A percentile compares a stretch with the other conserved stretches of the same genome.
Conservation (phyloP, 805 yeast species). For the Starmera quercuum region DNA sequence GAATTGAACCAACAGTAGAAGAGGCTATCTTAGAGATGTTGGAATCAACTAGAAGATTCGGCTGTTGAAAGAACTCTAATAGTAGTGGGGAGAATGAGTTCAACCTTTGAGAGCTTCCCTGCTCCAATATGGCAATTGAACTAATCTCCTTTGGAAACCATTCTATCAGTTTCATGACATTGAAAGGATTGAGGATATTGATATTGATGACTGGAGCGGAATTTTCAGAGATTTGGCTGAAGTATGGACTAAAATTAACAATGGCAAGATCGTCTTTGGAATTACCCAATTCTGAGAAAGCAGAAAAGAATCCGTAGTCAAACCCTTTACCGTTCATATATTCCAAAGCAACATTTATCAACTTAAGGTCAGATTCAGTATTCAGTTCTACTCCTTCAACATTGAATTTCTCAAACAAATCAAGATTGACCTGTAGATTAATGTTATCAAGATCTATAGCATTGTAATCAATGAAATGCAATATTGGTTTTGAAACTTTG, state of each 20-base stretch:
- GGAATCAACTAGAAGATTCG: conserved; percentile 36
- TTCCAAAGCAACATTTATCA: conserved; percentile 25
- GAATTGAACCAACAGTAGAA: conserved; percentile 31
- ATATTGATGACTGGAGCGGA: conserved; percentile 39
- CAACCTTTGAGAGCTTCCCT: conserved; percentile 25
- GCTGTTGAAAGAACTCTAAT: conserved; percentile 65
- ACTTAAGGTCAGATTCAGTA: conserved; percentile 12
- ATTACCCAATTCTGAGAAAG: conserved; percentile 32
- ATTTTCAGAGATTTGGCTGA: conserved; percentile 31
- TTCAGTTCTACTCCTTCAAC: conserved; percentile 8
- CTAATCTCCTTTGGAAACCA: conserved; percentile 47
- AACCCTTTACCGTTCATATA: conserved; percentile 18
- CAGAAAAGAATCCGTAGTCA: conserved; percentile 23
- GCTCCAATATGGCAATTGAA: conserved; percentile 62
- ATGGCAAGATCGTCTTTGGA: conserved; percentile 47
- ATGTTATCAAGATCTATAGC: conserved; percentile 7
- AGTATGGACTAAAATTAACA: conserved; percentile 57
- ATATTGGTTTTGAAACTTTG: conserved; percentile 43
- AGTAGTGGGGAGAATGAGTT: conserved; percentile 61
- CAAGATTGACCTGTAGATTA: conserved; percentile 1
- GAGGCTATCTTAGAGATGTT: conserved; percentile 47
- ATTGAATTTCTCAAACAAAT: not conserved
- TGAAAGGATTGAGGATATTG: conserved; percentile 70
- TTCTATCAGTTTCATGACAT: conserved; percentile 39
- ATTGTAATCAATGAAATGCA: conserved; percentile 55